These are phyloP conservation scores for Gnomoniopsis sp. DNA, from an alignment of 2,329 filamentous ascomycete species.

Conservation along the genomic window DNA sequence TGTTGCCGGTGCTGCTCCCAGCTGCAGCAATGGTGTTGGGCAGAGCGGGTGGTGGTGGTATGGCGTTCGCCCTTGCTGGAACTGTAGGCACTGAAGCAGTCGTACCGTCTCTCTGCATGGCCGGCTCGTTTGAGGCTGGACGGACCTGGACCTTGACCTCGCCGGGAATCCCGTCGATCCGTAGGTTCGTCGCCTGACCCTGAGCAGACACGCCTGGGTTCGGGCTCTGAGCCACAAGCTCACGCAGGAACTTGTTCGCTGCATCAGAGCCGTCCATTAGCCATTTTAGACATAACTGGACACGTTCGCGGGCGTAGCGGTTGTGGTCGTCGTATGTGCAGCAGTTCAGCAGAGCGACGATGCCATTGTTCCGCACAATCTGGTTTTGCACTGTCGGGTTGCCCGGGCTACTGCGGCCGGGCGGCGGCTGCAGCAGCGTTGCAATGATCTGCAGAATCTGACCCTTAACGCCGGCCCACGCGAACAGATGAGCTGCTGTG, in stretches of 20 bases:
- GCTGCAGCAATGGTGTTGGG: constrained; percentile 6
- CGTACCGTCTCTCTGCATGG: constrained; percentile 10
- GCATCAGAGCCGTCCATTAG: constrained; percentile 71
- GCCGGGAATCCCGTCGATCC: constrained; percentile 53
- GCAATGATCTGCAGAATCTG: constrained; percentile 88
- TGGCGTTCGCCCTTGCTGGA: not conserved
- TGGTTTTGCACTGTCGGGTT: constrained; percentile 81
- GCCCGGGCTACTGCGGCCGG: constrained; percentile 55
- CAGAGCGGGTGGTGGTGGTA: constrained; percentile 1
- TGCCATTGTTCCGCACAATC: constrained; percentile 78
- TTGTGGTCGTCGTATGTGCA: constrained; percentile 91
- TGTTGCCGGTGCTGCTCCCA: not conserved
- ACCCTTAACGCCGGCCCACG: constrained; percentile 78
- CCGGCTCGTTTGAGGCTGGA: constrained; percentile 17
- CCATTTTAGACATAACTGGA: constrained; percentile 85
- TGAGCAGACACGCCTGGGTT: constrained; percentile 28
- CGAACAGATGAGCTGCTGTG: constrained; percentile 54
- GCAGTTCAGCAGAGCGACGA: constrained; percentile 84
- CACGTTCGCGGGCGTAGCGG: constrained; percentile 88
- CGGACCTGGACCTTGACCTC: constrained; percentile 55
- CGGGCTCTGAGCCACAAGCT: constrained; percentile 50
- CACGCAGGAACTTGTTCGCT: constrained; percentile 68
- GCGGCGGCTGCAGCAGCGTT: constrained; percentile 81
- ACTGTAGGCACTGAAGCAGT: not conserved
- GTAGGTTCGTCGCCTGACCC: constrained; percentile 38